These are phyloP conservation scores for Bromus sterilis DNA, from an alignment of 176 grass and related monocot genomes.

Conservation along the genomic window DNA sequence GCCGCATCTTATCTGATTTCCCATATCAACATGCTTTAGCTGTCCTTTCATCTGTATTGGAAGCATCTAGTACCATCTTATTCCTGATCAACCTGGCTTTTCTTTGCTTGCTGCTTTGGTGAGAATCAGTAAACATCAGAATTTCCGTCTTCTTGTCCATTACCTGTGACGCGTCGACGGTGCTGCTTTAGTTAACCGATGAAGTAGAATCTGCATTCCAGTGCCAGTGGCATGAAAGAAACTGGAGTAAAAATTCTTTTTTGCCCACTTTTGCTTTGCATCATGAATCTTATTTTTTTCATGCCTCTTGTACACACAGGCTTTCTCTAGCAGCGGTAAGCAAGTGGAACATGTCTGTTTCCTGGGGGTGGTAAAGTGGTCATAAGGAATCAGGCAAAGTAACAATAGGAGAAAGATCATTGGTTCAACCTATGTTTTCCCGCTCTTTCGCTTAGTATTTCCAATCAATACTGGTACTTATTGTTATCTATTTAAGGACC, in stretches of 20 bases:
- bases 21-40: neutral
- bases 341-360: conserved; percentile 21
- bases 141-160: neutral
- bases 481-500: conserved; percentile 36
- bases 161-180: neutral
- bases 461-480: neutral
- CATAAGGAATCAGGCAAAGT: conserved; percentile 32
- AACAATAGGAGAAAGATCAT: neutral
- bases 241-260: conserved; percentile 5
- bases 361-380: conserved; percentile 1
- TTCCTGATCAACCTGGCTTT: conserved; percentile 16
- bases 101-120: neutral
- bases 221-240: conserved; percentile 2
- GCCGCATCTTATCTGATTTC: neutral
- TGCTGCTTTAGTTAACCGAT: neutral
- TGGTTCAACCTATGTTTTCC: neutral
- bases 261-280: conserved; percentile 23
- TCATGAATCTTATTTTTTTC: conserved; percentile 27
- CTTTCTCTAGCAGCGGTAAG: neutral
- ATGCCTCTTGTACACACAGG: neutral
- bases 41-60: neutral
- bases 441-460: neutral
- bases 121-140: conserved; percentile 11
- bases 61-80: conserved; percentile 5
- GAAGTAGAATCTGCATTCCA: conserved; percentile 4